Percentiles rank a stretch among this genome's conserved stretches.
Evolutionary conservation across 2,329 filamentous ascomycete species (phyloP).

Genomic region (Talaromyces marneffei): DNA sequence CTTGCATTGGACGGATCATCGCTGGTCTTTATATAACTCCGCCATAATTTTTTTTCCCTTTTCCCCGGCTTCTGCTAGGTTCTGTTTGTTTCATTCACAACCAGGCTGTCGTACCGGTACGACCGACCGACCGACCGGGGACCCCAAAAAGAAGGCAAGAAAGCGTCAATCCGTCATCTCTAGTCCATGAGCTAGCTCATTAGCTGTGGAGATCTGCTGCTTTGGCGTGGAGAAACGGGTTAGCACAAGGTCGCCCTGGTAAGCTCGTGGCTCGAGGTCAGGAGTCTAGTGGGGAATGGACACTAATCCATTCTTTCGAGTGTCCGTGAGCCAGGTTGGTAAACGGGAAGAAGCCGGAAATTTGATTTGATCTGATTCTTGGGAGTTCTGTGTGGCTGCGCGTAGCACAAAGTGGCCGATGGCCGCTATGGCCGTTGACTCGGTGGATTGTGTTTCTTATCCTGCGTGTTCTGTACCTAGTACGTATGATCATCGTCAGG

Average conservation of each 20-base stretch:
- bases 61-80: neutral
- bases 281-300: neutral
- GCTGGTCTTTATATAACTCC: neutral
- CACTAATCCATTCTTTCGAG: neutral
- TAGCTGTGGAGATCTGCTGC: neutral
- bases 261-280: neutral
- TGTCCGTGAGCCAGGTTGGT: neutral
- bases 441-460: neutral
- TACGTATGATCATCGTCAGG: neutral
- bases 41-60: neutral
- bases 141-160: neutral
- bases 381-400: too few relatives aligned
- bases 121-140: neutral
- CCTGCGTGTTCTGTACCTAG: too few relatives aligned
- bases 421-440: neutral
- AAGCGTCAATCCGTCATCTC: neutral
- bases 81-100: neutral
- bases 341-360: neutral
- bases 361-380: neutral
- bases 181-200: neutral
- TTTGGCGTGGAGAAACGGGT: neutral
- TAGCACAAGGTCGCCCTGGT: constrained; percentile 5
- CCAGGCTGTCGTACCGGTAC: neutral
- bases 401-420: neutral
- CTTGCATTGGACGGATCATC: neutral